Percentiles rank a stretch among this genome's conserved stretches.
phyloP scores from a whole-genome alignment of 306 rosid genomes.

The Malus sieversii region DNA sequence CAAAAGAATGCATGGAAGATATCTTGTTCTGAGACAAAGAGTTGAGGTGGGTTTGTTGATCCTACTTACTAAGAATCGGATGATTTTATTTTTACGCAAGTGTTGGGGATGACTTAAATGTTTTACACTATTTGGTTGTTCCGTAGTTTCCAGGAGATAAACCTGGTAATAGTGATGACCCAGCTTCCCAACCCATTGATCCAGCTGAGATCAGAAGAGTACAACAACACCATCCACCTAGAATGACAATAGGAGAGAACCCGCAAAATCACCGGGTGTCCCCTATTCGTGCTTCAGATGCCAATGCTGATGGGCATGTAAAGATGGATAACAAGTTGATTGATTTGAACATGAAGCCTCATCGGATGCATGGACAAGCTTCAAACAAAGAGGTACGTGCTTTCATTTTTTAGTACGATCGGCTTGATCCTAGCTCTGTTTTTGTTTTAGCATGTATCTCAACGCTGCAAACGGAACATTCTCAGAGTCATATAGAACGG shows the following conservation, averaged over 20 bases:
- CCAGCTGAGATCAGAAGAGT: slow-evolving; percentile 45
- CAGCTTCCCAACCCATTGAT: slow-evolving; percentile 35
- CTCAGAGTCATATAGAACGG: not conserved
- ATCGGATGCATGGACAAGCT: slow-evolving; percentile 70
- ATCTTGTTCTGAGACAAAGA: slow-evolving; percentile 84
- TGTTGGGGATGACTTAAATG: not conserved
- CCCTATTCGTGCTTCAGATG: slow-evolving; percentile 29
- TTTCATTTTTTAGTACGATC: not conserved
- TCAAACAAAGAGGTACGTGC: slow-evolving; percentile 72
- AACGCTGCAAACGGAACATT: not conserved
- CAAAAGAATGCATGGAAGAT: slow-evolving; percentile 96
- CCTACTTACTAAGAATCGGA: not conserved
- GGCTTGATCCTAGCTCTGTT: not conserved
- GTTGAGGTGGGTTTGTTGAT: slow-evolving; percentile 62
- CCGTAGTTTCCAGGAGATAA: slow-evolving; percentile 92
- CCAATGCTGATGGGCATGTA: slow-evolving; percentile 52
- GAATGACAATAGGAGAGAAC: slow-evolving; percentile 45
- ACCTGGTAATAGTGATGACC: slow-evolving; percentile 39
- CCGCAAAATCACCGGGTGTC: slow-evolving; percentile 59
- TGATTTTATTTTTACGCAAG: not conserved
- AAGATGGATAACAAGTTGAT: slow-evolving; percentile 73
- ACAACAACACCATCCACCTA: slow-evolving; percentile 49
- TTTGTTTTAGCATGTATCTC: not conserved
- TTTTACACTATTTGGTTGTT: slow-evolving; percentile 19
- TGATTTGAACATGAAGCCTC: slow-evolving; percentile 91